These are phyloP conservation scores for Flaveria floridana DNA, from an alignment of 140 eudicot species.

Conservation along the genomic window DNA sequence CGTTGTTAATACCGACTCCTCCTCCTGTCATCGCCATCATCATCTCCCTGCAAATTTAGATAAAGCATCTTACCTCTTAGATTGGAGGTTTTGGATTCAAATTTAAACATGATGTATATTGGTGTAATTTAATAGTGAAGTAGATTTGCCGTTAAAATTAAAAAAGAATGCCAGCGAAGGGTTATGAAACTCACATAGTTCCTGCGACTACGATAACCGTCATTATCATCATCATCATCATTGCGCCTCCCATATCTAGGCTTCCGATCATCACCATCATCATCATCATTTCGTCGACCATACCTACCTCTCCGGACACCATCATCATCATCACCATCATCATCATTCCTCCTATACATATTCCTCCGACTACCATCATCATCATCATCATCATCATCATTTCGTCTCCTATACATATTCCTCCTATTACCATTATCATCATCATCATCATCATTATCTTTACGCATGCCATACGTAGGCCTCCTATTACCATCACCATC, in stretches of 20 bases:
- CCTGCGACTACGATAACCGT: conserved; percentile 43
- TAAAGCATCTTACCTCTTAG: no score
- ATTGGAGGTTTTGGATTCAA: no score
- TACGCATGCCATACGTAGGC: conserved; percentile 46
- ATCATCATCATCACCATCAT: conserved; percentile 45
- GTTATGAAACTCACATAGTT: conserved; percentile 48
- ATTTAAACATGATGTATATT: no score
- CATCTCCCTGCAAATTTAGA: conserved; percentile 33
- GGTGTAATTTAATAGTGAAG: no score
- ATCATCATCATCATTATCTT: conserved; percentile 22
- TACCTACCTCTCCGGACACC: conserved; percentile 52
- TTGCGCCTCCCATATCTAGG: no score
- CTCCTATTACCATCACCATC: conserved; percentile 35
- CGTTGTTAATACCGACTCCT: conserved; percentile 24
- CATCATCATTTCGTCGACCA: conserved; percentile 42
- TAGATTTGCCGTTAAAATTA: no score
- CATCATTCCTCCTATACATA: conserved; percentile 39
- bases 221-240: conserved; percentile 42
- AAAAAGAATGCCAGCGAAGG: no score
- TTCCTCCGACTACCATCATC: conserved; percentile 9
- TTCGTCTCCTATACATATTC: conserved; percentile 42
- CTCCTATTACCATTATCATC: conserved; percentile 22
- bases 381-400: conserved; percentile 34
- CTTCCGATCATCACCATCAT: conserved; percentile 36
- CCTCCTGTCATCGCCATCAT: conserved; percentile 29